Base-by-base conservation (phyloP, 768 basidiomycete genomes). In the Leccinum uliginosum region DNA sequence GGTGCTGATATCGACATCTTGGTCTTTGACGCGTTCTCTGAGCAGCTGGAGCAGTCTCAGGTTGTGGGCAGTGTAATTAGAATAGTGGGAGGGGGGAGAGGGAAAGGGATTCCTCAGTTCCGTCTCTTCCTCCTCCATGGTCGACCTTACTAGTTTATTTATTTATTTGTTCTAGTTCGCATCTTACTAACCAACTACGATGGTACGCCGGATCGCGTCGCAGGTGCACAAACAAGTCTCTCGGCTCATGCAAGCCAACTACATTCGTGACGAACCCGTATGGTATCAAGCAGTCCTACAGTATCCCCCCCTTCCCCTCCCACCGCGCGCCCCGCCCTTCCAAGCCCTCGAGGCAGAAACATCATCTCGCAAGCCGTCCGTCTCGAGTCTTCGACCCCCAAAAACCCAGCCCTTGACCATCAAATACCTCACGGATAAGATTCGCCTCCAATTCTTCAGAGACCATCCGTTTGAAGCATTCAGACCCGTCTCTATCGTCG, bases 381-480 rank as follows among this genome's bases (percentile, higher is more conserved):
- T 38, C 40, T 56, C 65, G 34, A 53, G 59, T 57, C 68, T 71
- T 53, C 73, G 73, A 43, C 63, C 76, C 34, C 73, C 73, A 44
- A 75, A 75, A 47, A 72, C 75, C 27, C 74, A 73, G 26, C 86
- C 89, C 1, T 58, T 81, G 48, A 80, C 81, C 11, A 80, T 98
- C 51, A 76, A 78, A 53, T 97, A 94, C 68, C 57, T 89, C 40
- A 93, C 96, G 68, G 97, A 99, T 71, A 78, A 82, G 59, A 76
- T 98, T 56, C 85, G 97, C 34, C 79, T 84, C 54, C 91, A 91
- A 70, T 98, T 99, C 79, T 98, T 95, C 77, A 78, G 79, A 43
- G 97, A 99, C 75, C 95, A 97, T 70, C 94, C 97, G 7, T 97
- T 97, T 67, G 95, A 99, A 74, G 88, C 93, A 2, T 90, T 95